Evolutionary conservation across 306 rosid species (phyloP).

Genomic region (Acmispon strigosus): DNA sequence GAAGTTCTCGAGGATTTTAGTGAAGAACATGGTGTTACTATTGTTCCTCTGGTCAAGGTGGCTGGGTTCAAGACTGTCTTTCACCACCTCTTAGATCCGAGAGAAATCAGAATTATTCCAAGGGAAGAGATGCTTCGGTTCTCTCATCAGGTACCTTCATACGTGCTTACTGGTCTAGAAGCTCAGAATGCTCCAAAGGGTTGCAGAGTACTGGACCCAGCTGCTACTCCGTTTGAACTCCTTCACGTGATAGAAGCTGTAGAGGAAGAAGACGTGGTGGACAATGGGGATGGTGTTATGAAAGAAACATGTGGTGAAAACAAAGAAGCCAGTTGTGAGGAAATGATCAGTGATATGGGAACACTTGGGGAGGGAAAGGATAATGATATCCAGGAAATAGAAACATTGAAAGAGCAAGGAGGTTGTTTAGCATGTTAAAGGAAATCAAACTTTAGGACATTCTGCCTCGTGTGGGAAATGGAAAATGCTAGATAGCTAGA

Average conservation of each 20-base stretch:
- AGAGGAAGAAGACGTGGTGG: conserved; percentile 38
- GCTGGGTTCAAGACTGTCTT: conserved; percentile 85
- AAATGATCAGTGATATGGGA: neutral
- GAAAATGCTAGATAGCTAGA: conserved; percentile 6
- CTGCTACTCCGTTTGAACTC: conserved; percentile 73
- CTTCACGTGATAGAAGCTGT: conserved; percentile 51
- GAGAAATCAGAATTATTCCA: conserved; percentile 48
- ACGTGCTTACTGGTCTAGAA: conserved; percentile 64
- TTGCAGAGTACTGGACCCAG: conserved; percentile 93
- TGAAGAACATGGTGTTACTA: conserved; percentile 60
- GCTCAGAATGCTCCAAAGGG: conserved; percentile 72
- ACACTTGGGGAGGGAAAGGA: conserved; percentile 7
- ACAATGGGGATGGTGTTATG: conserved; percentile 15
- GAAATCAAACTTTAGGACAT: conserved; percentile 2
- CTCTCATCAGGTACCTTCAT: conserved; percentile 84
- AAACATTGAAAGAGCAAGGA: conserved; percentile 19
- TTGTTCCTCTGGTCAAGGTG: conserved; percentile 77
- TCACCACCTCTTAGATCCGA: conserved; percentile 56
- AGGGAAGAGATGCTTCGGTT: conserved; percentile 72
- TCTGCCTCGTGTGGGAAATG: neutral
- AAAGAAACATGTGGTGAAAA: neutral
- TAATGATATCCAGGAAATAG: neutral
- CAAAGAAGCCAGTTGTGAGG: neutral
- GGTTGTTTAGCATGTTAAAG: neutral
- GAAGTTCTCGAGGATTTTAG: conserved; percentile 67